Base-by-base conservation (phyloP, 2,329 filamentous ascomycete genomes). In the Pezizomycotina sp. region DNA sequence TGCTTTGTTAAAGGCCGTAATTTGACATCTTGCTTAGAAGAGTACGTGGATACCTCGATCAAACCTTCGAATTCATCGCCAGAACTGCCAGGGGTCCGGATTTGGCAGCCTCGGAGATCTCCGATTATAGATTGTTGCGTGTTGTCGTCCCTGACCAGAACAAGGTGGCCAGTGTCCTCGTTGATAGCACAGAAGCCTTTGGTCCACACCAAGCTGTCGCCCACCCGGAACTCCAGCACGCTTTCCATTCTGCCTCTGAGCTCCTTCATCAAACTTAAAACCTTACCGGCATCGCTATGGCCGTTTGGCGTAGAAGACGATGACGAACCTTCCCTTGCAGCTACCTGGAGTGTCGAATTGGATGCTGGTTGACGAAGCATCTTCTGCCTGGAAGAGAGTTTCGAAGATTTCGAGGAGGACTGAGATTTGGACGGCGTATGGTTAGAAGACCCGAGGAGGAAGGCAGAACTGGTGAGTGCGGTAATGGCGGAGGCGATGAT, bases 201-300 rank as follows among this genome's bases (percentile, higher is more conserved):
- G 38, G 67, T 64, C 80, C 80, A 89, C 1, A 66, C 62, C 10
- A 66, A 70, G 15, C 62, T 61, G 9, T 64, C 62, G 23, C 71
- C 69, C 27, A 64, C 63, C 49, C 77, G 71, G 53, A 80, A 86
- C 46, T 80, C 74, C 19, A 83, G 64, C 47, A 76, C 72, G 37
- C 80, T 80, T 50, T 73, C 74, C 79, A 86, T 89, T 47, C 74
- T 69, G 18, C 81, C 80, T 51, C 75, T 77, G 5, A 82, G 61
- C 15, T 68, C 74, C 55, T 74, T 79, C 78, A 89, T 86, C 42
- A 89, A 59, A 49, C 71, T 64, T 35, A 83, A 60, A 16, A 86
- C 66, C 52, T 72, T 77, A 48, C 75, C 75, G 24, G 76, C 71
- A 56, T 83, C 75, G 13, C 69, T 65, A 3, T 72, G 41, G 12